Evolutionary conservation across 2,329 filamentous ascomycete species (phyloP).

Genomic region (Pyricularia pennisetigena): DNA sequence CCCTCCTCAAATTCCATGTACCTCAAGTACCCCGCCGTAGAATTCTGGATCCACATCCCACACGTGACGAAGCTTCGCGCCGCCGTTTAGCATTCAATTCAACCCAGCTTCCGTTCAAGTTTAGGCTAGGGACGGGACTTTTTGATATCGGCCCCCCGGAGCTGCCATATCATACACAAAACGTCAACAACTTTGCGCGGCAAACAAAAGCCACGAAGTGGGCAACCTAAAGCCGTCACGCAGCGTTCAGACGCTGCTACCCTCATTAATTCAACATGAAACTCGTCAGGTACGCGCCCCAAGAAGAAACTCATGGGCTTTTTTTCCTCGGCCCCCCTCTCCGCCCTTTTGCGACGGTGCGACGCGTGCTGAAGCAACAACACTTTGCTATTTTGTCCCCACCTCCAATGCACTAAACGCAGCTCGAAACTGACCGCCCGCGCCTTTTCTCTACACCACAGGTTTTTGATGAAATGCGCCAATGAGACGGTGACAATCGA

Average conservation of each 20-base stretch:
- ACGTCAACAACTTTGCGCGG: neutral
- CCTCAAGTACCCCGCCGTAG: neutral
- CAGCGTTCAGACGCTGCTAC: constrained; percentile 12
- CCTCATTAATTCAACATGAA: constrained; percentile 59
- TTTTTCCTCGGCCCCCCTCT: neutral
- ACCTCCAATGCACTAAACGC: constrained; percentile 3
- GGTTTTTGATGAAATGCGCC: constrained; percentile 98
- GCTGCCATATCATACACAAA: neutral
- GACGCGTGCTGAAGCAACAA: neutral
- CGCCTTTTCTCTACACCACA: constrained; percentile 24
- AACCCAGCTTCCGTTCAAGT: neutral
- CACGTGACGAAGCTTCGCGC: neutral
- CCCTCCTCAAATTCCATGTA: neutral
- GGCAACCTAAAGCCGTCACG: neutral
- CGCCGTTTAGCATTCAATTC: neutral
- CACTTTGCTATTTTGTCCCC: neutral
- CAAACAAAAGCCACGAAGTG: neutral
- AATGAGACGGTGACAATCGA: constrained; percentile 99
- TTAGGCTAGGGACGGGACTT: neutral
- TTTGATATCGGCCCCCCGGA: neutral
- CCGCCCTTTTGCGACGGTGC: neutral
- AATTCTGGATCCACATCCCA: neutral
- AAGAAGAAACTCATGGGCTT: neutral
- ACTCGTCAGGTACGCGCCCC: constrained; percentile 69
- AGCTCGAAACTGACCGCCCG: neutral